Conservation (phyloP, 1,284 basidiomycete genomes). For the Apiotrichum sp. region DNA sequence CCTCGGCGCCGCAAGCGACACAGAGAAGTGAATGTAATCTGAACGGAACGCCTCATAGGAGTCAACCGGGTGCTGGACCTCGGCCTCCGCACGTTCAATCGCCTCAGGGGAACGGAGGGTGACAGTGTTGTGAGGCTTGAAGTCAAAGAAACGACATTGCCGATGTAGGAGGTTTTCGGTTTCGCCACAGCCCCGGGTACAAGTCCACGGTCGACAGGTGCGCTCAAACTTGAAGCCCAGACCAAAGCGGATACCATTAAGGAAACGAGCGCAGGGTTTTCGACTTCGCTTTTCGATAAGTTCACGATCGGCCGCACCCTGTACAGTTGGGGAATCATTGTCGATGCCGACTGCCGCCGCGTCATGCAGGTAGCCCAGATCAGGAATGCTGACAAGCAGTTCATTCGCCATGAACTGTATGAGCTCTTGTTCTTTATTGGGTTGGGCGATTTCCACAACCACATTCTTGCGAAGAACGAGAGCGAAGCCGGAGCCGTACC, state of each 20-base stretch:
- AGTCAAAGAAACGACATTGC: constrained; percentile 72
- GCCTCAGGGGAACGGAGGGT: constrained; percentile 55
- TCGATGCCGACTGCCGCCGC: constrained; percentile 47
- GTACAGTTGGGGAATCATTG: constrained; percentile 1
- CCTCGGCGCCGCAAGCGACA: constrained; percentile 69
- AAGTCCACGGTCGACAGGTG: constrained; percentile 68
- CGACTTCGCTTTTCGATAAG: constrained; percentile 21
- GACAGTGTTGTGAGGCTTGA: constrained; percentile 76
- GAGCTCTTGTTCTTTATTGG: constrained; percentile 70
- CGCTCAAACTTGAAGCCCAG: constrained; percentile 79
- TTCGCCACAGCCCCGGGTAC: constrained; percentile 57
- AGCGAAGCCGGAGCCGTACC: constrained; percentile 81
- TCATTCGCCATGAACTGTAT: constrained; percentile 77
- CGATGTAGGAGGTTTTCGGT: constrained; percentile 60
- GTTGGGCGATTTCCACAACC: constrained; percentile 64
- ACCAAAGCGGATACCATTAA: constrained; percentile 86
- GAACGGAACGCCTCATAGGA: constrained; percentile 87
- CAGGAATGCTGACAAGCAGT: constrained; percentile 74
- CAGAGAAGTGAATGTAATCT: constrained; percentile 87
- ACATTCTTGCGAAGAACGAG: constrained; percentile 78
- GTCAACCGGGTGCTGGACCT: constrained; percentile 54
- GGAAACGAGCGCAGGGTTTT: constrained; percentile 71
- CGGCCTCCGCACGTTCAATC: constrained; percentile 40
- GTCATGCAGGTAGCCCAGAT: constrained; percentile 52
- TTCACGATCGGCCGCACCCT: not conserved